Evolutionary conservation across 805 yeast genomes (phyloP), one percentile per base, ranked within the genome.

Genomic region (Debaryomyces castellii): DNA sequence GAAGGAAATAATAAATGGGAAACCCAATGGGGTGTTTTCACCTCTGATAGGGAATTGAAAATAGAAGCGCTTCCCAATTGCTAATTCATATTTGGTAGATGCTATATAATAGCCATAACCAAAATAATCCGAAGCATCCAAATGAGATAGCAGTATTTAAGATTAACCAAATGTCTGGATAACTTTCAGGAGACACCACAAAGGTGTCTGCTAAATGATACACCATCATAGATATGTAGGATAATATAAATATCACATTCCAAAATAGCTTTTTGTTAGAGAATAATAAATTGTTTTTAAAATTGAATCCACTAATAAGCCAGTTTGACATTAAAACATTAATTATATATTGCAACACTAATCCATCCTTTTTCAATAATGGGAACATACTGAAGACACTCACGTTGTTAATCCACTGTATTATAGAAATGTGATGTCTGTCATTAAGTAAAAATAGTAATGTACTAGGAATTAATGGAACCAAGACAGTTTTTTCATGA

Each of bases 301-400:
- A 32, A 22, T 39, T 49, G 43, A 55, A 50, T 10, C 64, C 67
- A 9, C 66, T 68, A 20, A 63, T 50, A 20, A 63, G 51, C 63
- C 66, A 64, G 35, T 65, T 55, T 59, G 88, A 83, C 54, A 89
- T 59, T 2, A 82, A 60, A 17, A 81, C 67, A 41, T 83, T 63
- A 7, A 81, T 82, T 45, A 74, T 64, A 63, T 87, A 91, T 62
- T 94, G 99, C 49, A 91, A 68, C 1, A 62, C 64, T 22, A 94
- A 71, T 1, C 81, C 82, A 57, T 94, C 98, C 51, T 82, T 83
- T 53, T 82, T 80, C 52, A 94, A 69, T 39, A 92, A 69, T 0
- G 99, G 99, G 80, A 87, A 90, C 69, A 94, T 68, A 41, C 96
- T 89, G 64, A 91, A 94, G 25, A 85, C 69, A 0, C 92, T 87